Conservation (phyloP, 2,329 filamentous ascomycete genomes). For the Pseudopithomyces chartarum region DNA sequence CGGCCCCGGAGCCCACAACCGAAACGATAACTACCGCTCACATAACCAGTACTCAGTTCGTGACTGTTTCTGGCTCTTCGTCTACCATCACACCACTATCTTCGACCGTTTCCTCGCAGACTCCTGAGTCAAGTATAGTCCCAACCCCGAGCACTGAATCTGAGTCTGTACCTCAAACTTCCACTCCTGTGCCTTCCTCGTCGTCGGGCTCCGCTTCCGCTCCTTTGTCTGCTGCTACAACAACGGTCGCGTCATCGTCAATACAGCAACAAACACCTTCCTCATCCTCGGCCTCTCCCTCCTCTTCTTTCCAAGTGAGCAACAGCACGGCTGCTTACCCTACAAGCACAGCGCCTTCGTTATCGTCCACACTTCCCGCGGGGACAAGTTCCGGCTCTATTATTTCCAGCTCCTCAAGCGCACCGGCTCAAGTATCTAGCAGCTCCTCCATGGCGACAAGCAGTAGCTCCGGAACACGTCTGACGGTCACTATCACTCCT, state of each 20-base stretch:
- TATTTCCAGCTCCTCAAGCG: background rate
- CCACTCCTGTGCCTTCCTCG: background rate
- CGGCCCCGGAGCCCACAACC: background rate
- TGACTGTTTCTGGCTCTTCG: background rate
- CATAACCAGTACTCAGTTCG: background rate
- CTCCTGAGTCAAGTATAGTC: background rate
- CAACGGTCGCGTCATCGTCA: background rate
- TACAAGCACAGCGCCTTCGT: background rate
- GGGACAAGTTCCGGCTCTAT: background rate
- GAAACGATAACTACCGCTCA: background rate
- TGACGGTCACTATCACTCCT: too few relatives aligned
- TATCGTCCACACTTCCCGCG: background rate
- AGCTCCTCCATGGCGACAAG: background rate
- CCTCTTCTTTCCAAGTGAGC: background rate
- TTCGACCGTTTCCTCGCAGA: background rate
- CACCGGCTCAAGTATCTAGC: background rate
- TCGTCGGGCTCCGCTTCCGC: background rate
- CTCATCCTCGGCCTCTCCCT: background rate
- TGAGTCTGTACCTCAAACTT: background rate
- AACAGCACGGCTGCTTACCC: background rate
- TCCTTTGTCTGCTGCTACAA: background rate
- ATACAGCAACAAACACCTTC: background rate
- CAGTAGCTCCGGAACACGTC: background rate
- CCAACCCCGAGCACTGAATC: background rate
- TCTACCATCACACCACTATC: background rate